Base-by-base conservation (phyloP, 2,329 filamentous ascomycete species). In the Pyrenochaeta sp. region DNA sequence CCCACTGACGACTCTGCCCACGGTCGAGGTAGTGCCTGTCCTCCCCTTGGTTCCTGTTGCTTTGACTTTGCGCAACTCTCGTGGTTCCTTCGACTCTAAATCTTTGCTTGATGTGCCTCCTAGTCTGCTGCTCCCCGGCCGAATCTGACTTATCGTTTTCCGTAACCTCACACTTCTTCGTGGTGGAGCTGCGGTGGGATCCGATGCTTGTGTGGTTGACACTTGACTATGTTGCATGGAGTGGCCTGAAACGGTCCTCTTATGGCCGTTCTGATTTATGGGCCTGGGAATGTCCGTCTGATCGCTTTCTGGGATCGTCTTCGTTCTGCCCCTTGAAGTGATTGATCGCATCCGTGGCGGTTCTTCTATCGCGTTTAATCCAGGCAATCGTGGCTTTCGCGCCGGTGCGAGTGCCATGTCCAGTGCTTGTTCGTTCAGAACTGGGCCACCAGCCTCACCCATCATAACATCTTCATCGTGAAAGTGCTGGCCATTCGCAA, bases 171-270 rank as follows among this genome's bases (percentile, higher is more conserved):
- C 78, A 58, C 81, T 83, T 57, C 81, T 76, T 43, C 81, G 69
- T 32, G 78, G 75, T 12, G 76, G 79, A 30, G 78, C 79, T 24
- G 79, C 76, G n/a, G 79, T 76, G n/a, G 75, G 74, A 54, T 80
- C 79, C n/a, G 65, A 52, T 3, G 64, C 36, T 37, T 68, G 63
- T n/a, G 52, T 55, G 37, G 54, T 73, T 58, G 49, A 67, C 62
- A 32, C 72, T 60, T 66, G 66, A 15, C 52, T 37, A 42, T 77
- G 74, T 28, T 77, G 77, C n/a, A 77, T 71, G 5, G 83, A 80
- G 66, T 96, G 92, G 3, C 94, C 94, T 40, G 94, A 97, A n/a
- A 96, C 86, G 1, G 93, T 97, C 66, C 94, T 88, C 80, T 97
- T 98, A 75, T 93, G 88, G 59, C 93, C 91, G 34, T 77, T 76